Evolutionary conservation across 768 basidiomycete species (phyloP).

Genomic region (Leucogyrophana mollusca): DNA sequence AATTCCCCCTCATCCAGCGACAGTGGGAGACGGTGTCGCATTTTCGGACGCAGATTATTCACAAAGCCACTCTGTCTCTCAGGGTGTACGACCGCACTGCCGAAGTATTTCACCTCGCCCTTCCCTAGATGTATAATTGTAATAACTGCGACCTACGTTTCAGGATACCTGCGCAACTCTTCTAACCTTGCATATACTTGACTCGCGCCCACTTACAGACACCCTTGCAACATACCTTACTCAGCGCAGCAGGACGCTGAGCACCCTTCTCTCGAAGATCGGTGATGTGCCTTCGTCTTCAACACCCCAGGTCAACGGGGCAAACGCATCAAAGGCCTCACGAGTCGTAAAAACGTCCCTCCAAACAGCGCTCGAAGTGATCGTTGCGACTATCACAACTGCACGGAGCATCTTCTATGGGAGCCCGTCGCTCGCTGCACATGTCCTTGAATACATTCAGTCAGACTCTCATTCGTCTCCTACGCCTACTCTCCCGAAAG

Average conservation of each 20-base stretch:
- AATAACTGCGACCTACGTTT: conserved; percentile 3
- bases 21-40: conserved; percentile 92
- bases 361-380: conserved; percentile 48
- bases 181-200: conserved; percentile 83
- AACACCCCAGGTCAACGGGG: conserved; percentile 32
- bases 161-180: conserved; percentile 78
- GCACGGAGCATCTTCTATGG: conserved; percentile 59
- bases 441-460: conserved; percentile 63
- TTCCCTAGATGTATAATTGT: background rate
- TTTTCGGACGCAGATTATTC: conserved; percentile 85
- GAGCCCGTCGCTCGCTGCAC: conserved; percentile 48
- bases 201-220: conserved; percentile 77
- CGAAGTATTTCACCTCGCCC: conserved; percentile 35
- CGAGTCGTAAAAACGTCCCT: conserved; percentile 56
- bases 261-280: conserved; percentile 39
- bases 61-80: conserved; percentile 82
- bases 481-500: conserved; percentile 38
- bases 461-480: conserved; percentile 36
- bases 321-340: conserved; percentile 12
- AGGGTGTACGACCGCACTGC: conserved; percentile 55
- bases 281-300: conserved; percentile 24
- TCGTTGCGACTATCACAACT: conserved; percentile 57
- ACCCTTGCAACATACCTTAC: conserved; percentile 67
- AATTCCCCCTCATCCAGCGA: conserved; percentile 85
- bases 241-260: conserved; percentile 66